Conservation (phyloP, 2,329 filamentous ascomycete genomes). For the Fusarium secorum region DNA sequence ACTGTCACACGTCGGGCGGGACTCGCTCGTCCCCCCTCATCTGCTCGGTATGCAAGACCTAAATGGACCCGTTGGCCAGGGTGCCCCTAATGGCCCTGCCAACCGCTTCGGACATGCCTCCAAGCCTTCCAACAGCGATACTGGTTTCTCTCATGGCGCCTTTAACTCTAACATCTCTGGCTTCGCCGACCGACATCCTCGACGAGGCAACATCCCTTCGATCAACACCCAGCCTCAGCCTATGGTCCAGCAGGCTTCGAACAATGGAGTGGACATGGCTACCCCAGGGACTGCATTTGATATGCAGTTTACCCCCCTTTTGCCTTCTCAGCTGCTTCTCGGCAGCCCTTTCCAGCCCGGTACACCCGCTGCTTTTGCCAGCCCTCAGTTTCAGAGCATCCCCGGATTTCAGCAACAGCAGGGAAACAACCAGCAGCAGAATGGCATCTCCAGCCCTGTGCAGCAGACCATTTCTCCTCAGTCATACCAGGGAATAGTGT, state of each 20-base stretch:
- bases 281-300: slow-evolving; percentile 91
- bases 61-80: slow-evolving; percentile 65
- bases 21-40: slow-evolving; percentile 87
- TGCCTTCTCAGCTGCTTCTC: slow-evolving; percentile 92
- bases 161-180: slow-evolving; percentile 87
- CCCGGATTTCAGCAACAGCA: slow-evolving; percentile 73
- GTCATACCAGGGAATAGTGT: slow-evolving; percentile 84
- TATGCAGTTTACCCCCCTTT: slow-evolving; percentile 97
- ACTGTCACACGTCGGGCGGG: slow-evolving; percentile 78
- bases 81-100: slow-evolving; percentile 56
- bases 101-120: slow-evolving; percentile 76
- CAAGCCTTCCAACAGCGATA: slow-evolving; percentile 84
- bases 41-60: slow-evolving; percentile 92
- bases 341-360: slow-evolving; percentile 97
- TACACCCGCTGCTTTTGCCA: slow-evolving; percentile 87
- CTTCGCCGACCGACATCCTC: slow-evolving; percentile 86
- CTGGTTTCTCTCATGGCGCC: slow-evolving; percentile 90
- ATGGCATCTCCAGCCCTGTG: slow-evolving; percentile 75
- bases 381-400: slow-evolving; percentile 89
- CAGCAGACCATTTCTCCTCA: slow-evolving; percentile 82
- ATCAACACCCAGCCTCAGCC: slow-evolving; percentile 88
- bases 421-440: slow-evolving; percentile 63
- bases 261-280: slow-evolving; percentile 75
- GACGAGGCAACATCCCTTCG: slow-evolving; percentile 84
- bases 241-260: slow-evolving; percentile 56